phyloP scores from a whole-genome alignment of 495 filamentous ascomycete species.

The Daldinia grandis region DNA sequence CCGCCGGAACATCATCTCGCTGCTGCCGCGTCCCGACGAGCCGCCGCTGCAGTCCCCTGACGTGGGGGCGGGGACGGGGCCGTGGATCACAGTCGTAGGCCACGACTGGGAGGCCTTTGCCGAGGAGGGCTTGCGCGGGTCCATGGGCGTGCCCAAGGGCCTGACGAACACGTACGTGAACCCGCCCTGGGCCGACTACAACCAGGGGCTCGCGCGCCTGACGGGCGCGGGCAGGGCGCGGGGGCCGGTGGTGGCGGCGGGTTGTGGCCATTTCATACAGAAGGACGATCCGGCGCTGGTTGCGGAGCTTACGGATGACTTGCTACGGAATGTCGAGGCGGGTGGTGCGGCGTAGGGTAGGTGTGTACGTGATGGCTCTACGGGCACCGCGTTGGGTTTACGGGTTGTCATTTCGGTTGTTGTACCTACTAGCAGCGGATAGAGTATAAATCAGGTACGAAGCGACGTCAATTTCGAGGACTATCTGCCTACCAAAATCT shows the following conservation, averaged over 20 bases:
- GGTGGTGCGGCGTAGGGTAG: background rate
- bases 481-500: background rate
- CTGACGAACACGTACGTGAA: slow-evolving; percentile 63
- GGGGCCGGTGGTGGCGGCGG: slow-evolving; percentile 61
- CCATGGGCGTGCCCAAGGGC: slow-evolving; percentile 49
- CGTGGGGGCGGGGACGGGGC: slow-evolving; percentile 43
- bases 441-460: background rate
- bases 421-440: background rate
- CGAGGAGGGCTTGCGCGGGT: slow-evolving; percentile 53
- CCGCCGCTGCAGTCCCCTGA: too few relatives aligned
- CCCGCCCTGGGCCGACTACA: slow-evolving; percentile 65
- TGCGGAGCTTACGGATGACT: slow-evolving; percentile 52
- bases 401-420: background rate
- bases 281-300: slow-evolving; percentile 68
- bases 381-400: background rate
- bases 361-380: background rate
- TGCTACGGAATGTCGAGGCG: slow-evolving; percentile 43
- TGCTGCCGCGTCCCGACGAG: slow-evolving; percentile 61
- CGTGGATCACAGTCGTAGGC: slow-evolving; percentile 64
- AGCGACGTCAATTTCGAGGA: background rate
- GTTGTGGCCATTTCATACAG: slow-evolving; percentile 70
- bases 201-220: slow-evolving; percentile 61
- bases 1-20: slow-evolving; percentile 54
- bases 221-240: slow-evolving; percentile 50
- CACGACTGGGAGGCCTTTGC: slow-evolving; percentile 69